These are phyloP conservation scores for Globisporangium recalcitrans DNA, from an alignment of 352 stramenopile genomes.

Conservation along the genomic window DNA sequence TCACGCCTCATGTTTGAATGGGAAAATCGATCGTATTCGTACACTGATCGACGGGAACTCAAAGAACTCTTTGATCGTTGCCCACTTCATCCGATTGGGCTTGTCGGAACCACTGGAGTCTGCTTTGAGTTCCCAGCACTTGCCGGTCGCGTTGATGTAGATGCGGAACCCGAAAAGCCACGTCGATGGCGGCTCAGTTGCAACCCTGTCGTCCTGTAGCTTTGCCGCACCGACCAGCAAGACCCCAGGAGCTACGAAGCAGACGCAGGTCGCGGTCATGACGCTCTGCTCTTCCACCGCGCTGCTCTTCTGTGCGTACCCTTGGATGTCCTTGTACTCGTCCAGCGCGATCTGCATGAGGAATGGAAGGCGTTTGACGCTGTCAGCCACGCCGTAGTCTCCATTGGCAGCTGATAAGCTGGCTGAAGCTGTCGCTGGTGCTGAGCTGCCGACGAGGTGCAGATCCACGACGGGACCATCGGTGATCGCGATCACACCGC, in stretches of 20 bases:
- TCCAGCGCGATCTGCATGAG: constrained; percentile 35
- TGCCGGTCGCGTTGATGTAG: constrained; percentile 27
- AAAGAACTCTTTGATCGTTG: constrained; percentile 39
- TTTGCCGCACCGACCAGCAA: constrained; percentile 33
- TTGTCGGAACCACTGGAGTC: background rate
- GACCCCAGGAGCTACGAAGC: constrained; percentile 35
- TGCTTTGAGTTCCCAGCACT: constrained; percentile 22
- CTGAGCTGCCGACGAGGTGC: constrained; percentile 17
- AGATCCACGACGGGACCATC: constrained; percentile 53
- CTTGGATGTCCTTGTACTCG: constrained; percentile 21
- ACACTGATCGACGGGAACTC: constrained; percentile 23
- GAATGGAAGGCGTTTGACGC: constrained; percentile 21
- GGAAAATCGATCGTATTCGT: background rate
- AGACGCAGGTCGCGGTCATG: constrained; percentile 28
- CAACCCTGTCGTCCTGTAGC: constrained; percentile 6
- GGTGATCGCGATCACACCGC: constrained; percentile 33
- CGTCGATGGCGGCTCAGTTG: background rate
- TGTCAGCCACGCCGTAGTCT: background rate
- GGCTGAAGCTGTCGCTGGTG: background rate
- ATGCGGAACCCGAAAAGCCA: constrained; percentile 53
- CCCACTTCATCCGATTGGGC: constrained; percentile 24
- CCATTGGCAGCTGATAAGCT: background rate
- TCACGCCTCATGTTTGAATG: background rate
- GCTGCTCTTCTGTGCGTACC: constrained; percentile 9
- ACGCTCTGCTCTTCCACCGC: background rate